phyloP scores from a whole-genome alignment of 2,329 filamentous ascomycete species.

The Colletotrichum godetiae region DNA sequence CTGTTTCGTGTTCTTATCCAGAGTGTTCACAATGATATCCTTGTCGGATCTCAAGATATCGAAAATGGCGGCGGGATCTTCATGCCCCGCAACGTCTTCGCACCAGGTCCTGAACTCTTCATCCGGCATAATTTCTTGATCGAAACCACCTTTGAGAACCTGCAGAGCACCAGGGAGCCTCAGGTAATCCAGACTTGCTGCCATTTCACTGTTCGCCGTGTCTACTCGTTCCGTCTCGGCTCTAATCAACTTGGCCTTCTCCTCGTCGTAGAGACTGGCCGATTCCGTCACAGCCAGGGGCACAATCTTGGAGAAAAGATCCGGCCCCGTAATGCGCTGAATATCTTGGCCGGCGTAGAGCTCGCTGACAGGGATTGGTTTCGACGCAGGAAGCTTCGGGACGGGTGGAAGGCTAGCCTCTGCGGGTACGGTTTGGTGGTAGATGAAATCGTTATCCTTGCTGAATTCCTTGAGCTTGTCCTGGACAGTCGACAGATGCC shows the following conservation, averaged over 20 bases:
- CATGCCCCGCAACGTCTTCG: conserved; percentile 88
- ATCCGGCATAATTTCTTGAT: conserved; percentile 88
- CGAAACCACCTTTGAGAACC: conserved; percentile 90
- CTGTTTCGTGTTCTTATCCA: conserved; percentile 87
- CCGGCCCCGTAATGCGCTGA: conserved; percentile 93
- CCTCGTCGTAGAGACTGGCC: conserved; percentile 96
- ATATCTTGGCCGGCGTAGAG: conserved; percentile 98
- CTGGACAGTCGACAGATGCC: conserved; percentile 83
- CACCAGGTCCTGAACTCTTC: conserved; percentile 96
- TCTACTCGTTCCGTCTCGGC: conserved; percentile 96
- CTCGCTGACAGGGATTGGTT: conserved; percentile 96
- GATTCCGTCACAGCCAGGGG: conserved; percentile 96
- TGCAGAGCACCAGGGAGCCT: conserved; percentile 90
- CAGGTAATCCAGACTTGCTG: conserved; percentile 91
- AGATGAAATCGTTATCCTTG: conserved; percentile 99
- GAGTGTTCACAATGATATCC: conserved; percentile 74
- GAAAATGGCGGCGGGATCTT: conserved; percentile 82
- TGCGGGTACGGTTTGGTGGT: conserved; percentile 90
- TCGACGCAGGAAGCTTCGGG: conserved; percentile 91
- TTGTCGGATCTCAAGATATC: conserved; percentile 84
- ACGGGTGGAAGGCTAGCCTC: conserved; percentile 86
- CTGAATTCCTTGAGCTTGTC: conserved; percentile 80
- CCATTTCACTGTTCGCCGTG: conserved; percentile 94
- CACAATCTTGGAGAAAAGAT: conserved; percentile 96
- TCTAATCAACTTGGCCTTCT: conserved; percentile 94